A percentile compares a stretch with the other conserved stretches of the same genome.
Conservation (phyloP, 2,329 filamentous ascomycete species). For the Talaromyces sp. region DNA sequence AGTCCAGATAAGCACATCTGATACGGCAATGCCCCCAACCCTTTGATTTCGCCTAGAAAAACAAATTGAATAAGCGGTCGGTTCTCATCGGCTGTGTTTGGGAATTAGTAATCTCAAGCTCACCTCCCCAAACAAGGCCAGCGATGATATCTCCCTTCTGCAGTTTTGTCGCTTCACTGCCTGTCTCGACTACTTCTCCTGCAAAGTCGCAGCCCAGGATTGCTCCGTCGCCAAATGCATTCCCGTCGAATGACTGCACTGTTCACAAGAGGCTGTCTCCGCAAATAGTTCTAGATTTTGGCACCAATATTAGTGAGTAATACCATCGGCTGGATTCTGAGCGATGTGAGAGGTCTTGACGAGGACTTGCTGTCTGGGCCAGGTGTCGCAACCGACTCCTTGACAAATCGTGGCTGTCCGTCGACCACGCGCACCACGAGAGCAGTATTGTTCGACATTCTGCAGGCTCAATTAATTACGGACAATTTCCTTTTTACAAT, state of each 20-base stretch:
- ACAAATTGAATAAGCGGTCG: slow-evolving; percentile 9
- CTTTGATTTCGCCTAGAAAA: slow-evolving; percentile 28
- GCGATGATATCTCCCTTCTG: slow-evolving; percentile 28
- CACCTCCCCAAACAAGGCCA: slow-evolving; percentile 28
- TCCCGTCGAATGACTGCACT: slow-evolving; percentile 23
- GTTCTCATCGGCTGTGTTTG: background rate
- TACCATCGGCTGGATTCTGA: slow-evolving; percentile 20
- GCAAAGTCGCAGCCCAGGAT: slow-evolving; percentile 28
- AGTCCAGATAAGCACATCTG: slow-evolving; percentile 19
- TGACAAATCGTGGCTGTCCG: background rate
- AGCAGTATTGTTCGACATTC: background rate
- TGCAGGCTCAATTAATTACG: background rate
- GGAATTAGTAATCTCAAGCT: background rate
- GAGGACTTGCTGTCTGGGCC: slow-evolving; percentile 15
- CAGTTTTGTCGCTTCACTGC: slow-evolving; percentile 21
- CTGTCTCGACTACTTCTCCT: slow-evolving; percentile 25
- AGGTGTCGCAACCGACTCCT: background rate
- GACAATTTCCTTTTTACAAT: too few relatives aligned
- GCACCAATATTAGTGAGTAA: background rate
- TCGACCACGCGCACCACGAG: background rate
- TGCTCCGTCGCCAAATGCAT: slow-evolving; percentile 31
- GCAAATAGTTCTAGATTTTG: background rate
- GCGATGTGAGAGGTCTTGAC: slow-evolving; percentile 20
- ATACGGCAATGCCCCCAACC: slow-evolving; percentile 24
- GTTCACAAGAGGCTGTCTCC: background rate